phyloP scores from a whole-genome alignment of 1,139 yeast species.

The Trichomonascaceae sp. region DNA sequence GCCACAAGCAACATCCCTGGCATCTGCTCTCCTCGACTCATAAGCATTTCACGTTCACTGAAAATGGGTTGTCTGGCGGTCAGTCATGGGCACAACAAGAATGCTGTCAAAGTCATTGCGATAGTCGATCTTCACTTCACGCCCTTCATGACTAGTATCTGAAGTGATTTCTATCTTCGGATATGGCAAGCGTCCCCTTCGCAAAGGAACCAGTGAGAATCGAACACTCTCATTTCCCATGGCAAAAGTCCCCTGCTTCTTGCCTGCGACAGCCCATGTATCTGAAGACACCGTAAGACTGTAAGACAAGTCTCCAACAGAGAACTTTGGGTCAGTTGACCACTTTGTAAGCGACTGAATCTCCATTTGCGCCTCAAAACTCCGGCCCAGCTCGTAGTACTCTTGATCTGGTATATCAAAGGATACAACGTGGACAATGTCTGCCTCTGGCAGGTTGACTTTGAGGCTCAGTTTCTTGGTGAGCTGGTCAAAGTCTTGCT shows the following conservation, averaged over 20 bases:
- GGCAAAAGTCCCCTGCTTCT: too few species aligned
- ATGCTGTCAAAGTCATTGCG: slow-evolving; percentile 57
- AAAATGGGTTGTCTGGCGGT: slow-evolving; percentile 49
- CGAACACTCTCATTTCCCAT: slow-evolving; percentile 16
- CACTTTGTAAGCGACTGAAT: slow-evolving; percentile 37
- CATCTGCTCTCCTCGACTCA: slow-evolving; percentile 23
- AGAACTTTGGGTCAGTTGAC: slow-evolving; percentile 18
- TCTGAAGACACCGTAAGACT: slow-evolving; percentile 31
- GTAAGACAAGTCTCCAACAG: slow-evolving; percentile 21
- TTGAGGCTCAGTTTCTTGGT: slow-evolving; percentile 16
- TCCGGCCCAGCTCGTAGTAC: slow-evolving; percentile 50
- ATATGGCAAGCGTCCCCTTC: slow-evolving; percentile 55
- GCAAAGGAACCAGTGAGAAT: slow-evolving; percentile 55
- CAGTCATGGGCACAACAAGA: slow-evolving; percentile 60
- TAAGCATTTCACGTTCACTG: too few species aligned
- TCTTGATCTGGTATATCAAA: slow-evolving; percentile 13
- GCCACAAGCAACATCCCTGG: slow-evolving; percentile 57
- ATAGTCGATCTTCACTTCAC: slow-evolving; percentile 37
- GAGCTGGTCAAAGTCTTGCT: too few species aligned
- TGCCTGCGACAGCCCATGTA: slow-evolving; percentile 63
- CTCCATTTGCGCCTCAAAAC: slow-evolving; percentile 34
- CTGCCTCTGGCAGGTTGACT: slow-evolving; percentile 18
- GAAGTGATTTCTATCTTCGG: slow-evolving; percentile 47
- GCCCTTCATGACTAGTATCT: slow-evolving; percentile 19
- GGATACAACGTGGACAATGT: slow-evolving; percentile 18